A percentile compares a stretch with the other conserved stretches of the same genome.
Conservation (phyloP, 495 filamentous ascomycete genomes). For the Penicillium coffeae region DNA sequence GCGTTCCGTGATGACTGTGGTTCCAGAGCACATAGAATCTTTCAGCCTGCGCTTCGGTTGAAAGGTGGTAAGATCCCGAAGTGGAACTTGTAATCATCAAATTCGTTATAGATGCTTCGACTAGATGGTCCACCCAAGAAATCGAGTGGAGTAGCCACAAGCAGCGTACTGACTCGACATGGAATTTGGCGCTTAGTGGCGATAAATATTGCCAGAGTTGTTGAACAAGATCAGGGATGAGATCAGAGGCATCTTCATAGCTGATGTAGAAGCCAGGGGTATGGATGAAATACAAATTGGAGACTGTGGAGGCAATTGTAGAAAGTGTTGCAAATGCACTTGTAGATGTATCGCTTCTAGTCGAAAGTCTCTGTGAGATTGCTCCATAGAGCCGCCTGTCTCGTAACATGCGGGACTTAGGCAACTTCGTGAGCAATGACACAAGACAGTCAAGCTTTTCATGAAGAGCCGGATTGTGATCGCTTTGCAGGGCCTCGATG, state of each 20-base stretch:
- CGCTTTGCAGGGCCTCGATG: conserved; percentile 32
- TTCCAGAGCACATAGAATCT: conserved; percentile 75
- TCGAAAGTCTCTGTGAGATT: conserved; percentile 38
- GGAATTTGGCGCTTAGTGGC: conserved; percentile 78
- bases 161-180: conserved; percentile 84
- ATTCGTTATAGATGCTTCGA: conserved; percentile 77
- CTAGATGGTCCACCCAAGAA: conserved; percentile 51
- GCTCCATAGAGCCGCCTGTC: conserved; percentile 52
- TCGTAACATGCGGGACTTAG: conserved; percentile 49
- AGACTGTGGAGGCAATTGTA: conserved; percentile 59
- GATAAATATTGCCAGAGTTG: conserved; percentile 77
- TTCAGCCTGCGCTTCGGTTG: conserved; percentile 34
- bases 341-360: conserved; percentile 21
- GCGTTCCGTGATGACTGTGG: conserved; percentile 65
- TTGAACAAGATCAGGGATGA: conserved; percentile 64
- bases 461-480: conserved; percentile 26
- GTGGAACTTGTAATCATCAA: conserved; percentile 57
- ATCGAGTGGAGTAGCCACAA: conserved; percentile 79
- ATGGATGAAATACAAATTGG: conserved; percentile 57
- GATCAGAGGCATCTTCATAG: conserved; percentile 54
- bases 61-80: conserved; percentile 23
- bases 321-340: conserved; percentile 44
- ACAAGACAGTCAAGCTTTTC: conserved; percentile 49
- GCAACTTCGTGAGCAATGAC: conserved; percentile 55
- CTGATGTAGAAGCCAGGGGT: conserved; percentile 45